Evolutionary conservation across 208 protist genomes (phyloP).

Genomic region (Crithidia brevicula): DNA sequence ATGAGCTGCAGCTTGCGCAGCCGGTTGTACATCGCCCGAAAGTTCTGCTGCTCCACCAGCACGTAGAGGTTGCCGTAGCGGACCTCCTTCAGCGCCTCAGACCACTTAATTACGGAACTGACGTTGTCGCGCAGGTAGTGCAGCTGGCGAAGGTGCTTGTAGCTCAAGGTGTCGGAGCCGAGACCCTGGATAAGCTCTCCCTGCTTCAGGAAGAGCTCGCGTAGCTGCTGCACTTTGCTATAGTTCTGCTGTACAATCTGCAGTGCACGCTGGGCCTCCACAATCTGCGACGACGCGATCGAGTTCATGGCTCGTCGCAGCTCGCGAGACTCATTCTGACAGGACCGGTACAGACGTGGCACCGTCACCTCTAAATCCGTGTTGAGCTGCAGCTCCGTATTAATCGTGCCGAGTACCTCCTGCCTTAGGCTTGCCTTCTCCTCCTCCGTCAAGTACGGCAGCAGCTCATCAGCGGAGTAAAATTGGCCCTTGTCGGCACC

Average conservation of each 20-base stretch:
- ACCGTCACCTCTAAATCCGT: conserved; percentile 80
- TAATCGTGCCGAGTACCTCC: conserved; percentile 75
- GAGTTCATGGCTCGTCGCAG: conserved; percentile 78
- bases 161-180: conserved; percentile 65
- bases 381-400: conserved; percentile 74
- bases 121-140: conserved; percentile 86
- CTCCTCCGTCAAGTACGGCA: conserved; percentile 69
- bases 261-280: conserved; percentile 75
- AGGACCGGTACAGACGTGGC: conserved; percentile 75
- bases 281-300: conserved; percentile 80
- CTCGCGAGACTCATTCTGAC: conserved; percentile 74
- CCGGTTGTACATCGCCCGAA: conserved; percentile 65
- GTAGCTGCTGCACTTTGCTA: conserved; percentile 70
- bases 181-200: conserved; percentile 77
- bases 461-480: conserved; percentile 70
- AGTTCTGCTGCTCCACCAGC: conserved; percentile 65
- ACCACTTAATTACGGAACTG: conserved; percentile 80
- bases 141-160: conserved; percentile 74
- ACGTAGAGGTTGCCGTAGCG: conserved; percentile 74
- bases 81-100: conserved; percentile 80
- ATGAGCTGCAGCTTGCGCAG: conserved; percentile 75
- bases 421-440: conserved; percentile 57
- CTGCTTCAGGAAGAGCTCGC: conserved; percentile 72
- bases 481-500: conserved; percentile 31
- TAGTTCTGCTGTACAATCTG: conserved; percentile 70